These are phyloP conservation scores for Pythium rhizo-oryzae DNA, from an alignment of 352 stramenopile genomes.

Conservation along the genomic window DNA sequence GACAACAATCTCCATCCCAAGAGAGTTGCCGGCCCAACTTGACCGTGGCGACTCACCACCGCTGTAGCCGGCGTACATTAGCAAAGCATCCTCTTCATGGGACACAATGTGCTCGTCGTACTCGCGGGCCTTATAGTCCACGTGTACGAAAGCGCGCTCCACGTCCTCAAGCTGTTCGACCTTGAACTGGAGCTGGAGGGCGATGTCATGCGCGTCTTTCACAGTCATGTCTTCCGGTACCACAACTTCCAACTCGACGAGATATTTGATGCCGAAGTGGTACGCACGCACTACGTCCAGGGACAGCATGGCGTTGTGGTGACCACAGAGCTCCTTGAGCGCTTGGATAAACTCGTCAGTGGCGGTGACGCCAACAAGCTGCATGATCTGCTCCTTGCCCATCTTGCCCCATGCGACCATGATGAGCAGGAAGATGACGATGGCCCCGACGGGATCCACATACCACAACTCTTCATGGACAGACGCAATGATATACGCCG, in stretches of 20 bases:
- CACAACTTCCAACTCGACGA: conserved; percentile 95
- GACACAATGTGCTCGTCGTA: conserved; percentile 84
- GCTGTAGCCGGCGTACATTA: conserved; percentile 31
- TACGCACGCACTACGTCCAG: conserved; percentile 92
- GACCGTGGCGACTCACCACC: conserved; percentile 19
- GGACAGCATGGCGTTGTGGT: conserved; percentile 66
- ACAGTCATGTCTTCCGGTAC: conserved; percentile 90
- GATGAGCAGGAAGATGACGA: conserved; percentile 94
- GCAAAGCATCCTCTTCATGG: conserved; percentile 53
- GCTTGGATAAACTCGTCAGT: conserved; percentile 91
- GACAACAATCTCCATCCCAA: conserved; percentile 24
- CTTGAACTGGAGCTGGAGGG: conserved; percentile 91
- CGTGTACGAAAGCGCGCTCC: conserved; percentile 92
- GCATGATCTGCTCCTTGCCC: conserved; percentile 91
- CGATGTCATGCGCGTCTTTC: conserved; percentile 93
- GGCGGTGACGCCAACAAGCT: conserved; percentile 70
- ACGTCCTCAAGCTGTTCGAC: conserved; percentile 86
- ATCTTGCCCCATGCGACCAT: conserved; percentile 91
- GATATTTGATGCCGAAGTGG: conserved; percentile 95
- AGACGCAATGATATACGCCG: conserved; percentile 63
- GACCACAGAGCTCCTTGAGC: conserved; percentile 76
- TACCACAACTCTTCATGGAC: conserved; percentile 74
- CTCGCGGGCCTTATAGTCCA: conserved; percentile 88
- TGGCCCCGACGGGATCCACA: conserved; percentile 90
- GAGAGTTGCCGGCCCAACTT: neutral